Conservation (phyloP, 2,329 filamentous ascomycete genomes). For the Beauveria varroae region DNA sequence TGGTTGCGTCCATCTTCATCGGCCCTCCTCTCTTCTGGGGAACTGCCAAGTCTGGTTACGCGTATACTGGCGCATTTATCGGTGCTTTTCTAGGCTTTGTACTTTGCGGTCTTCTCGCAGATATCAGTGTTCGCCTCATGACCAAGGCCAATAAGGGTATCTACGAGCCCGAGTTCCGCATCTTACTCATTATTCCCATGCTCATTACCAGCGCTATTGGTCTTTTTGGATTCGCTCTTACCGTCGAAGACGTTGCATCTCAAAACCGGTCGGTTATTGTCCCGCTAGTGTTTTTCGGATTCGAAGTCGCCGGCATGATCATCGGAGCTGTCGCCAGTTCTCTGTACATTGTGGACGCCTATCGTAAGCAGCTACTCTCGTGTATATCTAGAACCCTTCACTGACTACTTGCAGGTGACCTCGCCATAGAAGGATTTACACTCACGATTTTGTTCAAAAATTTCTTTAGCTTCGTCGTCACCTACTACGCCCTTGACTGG, state of each 20-base stretch:
- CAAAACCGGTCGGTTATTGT: constrained; percentile 61
- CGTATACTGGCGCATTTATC: constrained; percentile 79
- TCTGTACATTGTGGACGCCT: constrained; percentile 87
- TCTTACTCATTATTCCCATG: constrained; percentile 76
- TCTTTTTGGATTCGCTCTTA: constrained; percentile 77
- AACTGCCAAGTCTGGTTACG: constrained; percentile 75
- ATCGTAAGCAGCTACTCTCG: constrained; percentile 52
- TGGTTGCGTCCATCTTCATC: constrained; percentile 75
- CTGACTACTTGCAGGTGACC: constrained; percentile 47
- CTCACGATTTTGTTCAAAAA: constrained; percentile 92
- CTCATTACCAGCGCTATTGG: constrained; percentile 70
- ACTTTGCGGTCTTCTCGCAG: constrained; percentile 66
- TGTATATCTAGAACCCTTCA: neutral
- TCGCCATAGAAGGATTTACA: constrained; percentile 82
- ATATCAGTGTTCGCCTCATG: constrained; percentile 62
- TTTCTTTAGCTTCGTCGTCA: constrained; percentile 80
- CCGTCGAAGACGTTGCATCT: constrained; percentile 49
- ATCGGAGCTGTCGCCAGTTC: constrained; percentile 80
- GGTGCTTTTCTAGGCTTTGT: constrained; percentile 73
- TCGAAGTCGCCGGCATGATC: constrained; percentile 85
- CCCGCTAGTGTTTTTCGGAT: constrained; percentile 73
- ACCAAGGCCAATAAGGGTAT: constrained; percentile 69
- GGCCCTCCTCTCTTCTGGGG: constrained; percentile 75
- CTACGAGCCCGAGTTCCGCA: constrained; percentile 87
- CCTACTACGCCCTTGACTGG: constrained; percentile 81